A percentile compares a stretch with the other conserved stretches of the same genome.
Conservation (phyloP, 139 green algal species). For the Chlorokybus atmophyticus region DNA sequence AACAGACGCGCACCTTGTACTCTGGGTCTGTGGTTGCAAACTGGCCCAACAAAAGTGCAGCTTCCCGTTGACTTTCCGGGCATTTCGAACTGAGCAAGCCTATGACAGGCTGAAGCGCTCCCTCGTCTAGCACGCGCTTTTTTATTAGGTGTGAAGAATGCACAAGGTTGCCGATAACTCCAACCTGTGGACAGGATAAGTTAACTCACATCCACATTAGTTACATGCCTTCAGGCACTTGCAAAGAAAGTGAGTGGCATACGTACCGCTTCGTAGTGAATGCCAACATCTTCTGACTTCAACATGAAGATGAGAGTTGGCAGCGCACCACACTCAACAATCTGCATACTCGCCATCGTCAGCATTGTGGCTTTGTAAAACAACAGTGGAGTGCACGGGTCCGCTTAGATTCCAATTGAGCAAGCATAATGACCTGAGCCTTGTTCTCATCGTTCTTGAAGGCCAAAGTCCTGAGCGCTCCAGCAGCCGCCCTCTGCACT, state of each 20-base stretch:
- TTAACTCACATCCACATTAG: background rate
- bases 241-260: background rate
- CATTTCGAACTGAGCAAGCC: conserved; percentile 55
- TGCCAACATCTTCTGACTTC: conserved; percentile 64
- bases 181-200: conserved; percentile 36
- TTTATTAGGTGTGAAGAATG: conserved; percentile 75
- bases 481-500: conserved; percentile 70
- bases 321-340: conserved; percentile 80
- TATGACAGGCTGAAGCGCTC: conserved; percentile 95
- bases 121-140: conserved; percentile 55
- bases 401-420: background rate
- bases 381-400: background rate
- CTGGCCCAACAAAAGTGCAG: conserved; percentile 89
- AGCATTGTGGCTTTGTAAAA: background rate
- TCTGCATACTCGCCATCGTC: conserved; percentile 30
- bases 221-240: background rate
- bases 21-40: conserved; percentile 75
- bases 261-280: conserved; percentile 87
- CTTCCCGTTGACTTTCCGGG: conserved; percentile 82
- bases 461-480: conserved; percentile 79
- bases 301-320: conserved; percentile 91
- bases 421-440: conserved; percentile 37
- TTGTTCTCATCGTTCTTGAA: conserved; percentile 99
- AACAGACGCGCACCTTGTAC: conserved; percentile 13
- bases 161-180: conserved; percentile 95